Base-by-base conservation (phyloP, 208 protist genomes). In the Acanthamoeba castellanii region DNA sequence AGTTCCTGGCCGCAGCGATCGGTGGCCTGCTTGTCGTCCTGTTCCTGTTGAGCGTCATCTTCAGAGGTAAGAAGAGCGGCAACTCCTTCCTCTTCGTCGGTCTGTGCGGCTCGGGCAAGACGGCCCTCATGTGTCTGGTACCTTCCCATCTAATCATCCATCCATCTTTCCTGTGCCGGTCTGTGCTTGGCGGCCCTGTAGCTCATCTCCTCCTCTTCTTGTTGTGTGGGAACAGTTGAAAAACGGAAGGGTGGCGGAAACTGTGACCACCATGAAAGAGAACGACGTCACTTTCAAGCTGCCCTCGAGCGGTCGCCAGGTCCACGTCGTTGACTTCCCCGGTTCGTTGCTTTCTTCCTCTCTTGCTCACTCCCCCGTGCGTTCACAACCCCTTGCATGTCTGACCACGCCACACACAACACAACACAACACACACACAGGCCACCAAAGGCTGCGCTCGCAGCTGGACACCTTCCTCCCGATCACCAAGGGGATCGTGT, bases 381-480 rank as follows among this genome's bases (percentile, higher is more conserved):
- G 55, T 61, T 27, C 55, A 61, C 16, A 22, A 13, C 55, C 55
- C 14, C 55, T 22, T 22, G 20, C 18, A 22, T 34, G 25, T 37
- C 70, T 78, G 70, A 11, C 11, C 27, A 32, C 25, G 22, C 59
- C n/a, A 70, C 64, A 30, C 25, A 68, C 61, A 30, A 18, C 57
- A 64, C 57, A 64, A 1, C 8, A 14, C 8, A 42, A 4, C 27
- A 68, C 59, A n/a, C 59, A 66, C 25, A 30, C 59, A 88, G 81
- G 87, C 22, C 87, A 92, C 47, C 87, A 92, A 61, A 68, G 87
- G 55, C 59, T 92, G 68, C 87, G 87, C 25, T 27, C 87, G 32
- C 87, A 92, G 61, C 87, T 92, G 30, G 61, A 92, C 61, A 52
- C 52, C 37, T 92, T 92, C 87, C 61, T 92, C 37, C 87, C 87